Evolutionary conservation across 306 rosid species (phyloP), one percentile per base, ranked within the genome.

Genomic region (Abrus precatorius): DNA sequence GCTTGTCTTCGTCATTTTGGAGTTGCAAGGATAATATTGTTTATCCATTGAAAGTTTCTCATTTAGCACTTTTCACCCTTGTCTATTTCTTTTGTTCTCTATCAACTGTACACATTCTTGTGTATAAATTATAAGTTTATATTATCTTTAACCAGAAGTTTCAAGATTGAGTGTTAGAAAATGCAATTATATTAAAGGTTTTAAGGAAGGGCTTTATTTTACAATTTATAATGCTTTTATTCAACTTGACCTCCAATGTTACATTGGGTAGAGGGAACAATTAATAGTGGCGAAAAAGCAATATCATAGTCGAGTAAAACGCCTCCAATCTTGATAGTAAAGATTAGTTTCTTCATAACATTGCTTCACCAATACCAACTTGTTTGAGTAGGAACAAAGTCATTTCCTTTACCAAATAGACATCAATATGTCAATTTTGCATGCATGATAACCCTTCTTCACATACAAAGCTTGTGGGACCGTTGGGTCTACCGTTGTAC

Each of bases 401-500:
- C 57, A 30, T 34, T 67, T 59, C 45, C 34, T 40, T n/a, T 55
- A 67, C 57, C 33, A 30, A 60, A 41, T 69, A 44, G 61, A 40
- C 63, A 73, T 50, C 55, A 69, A 67, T 69, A 27, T 67, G 41
- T 63, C 76, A 72, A 69, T 20, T 63, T 77, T 55, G 8, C 57
- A 45, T 53, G 59, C 59, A 9, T 5, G 49, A 76, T 12, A 33
- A 33, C 7, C 49, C 32, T 84, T 69, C 33, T 84, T 74, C 32
- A 34, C 45, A 74, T 60, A 64, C 48, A 81, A 72, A 68, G 53
- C 52, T 20, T 47, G 83, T 83, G 82, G 77, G 84, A 28, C 74
- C 63, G 28, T 6, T 59, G 70, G 75, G 85, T 41, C 34, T 75
- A 70, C 20, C 56, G 36, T 47, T 69, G 49, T 47, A n/a, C 68